Base-by-base conservation (phyloP, 2,329 filamentous ascomycete genomes). In the Arthrobotrys iridis region DNA sequence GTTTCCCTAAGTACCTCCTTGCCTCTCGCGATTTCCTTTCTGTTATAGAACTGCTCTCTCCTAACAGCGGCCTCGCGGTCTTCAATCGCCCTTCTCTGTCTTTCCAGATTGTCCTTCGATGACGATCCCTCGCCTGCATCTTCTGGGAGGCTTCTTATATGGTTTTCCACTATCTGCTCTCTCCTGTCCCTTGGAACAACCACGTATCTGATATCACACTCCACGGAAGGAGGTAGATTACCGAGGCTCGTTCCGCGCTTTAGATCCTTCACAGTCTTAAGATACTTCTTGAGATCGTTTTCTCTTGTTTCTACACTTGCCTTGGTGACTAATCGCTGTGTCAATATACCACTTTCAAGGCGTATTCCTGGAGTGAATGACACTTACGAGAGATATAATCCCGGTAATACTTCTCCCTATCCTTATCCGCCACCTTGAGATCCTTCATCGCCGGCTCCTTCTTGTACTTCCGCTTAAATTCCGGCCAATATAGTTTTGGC, bases 401-500 rank as follows among this genome's bases (percentile, higher is more conserved):
- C 66, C 92, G 87, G 81, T 94, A 96, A 60, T 88, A 85, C 82
- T 91, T 93, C 80, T 96, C 92, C 33, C 90, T 87, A 60, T 94
- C 92, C 81, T 90, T 92, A 79, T 94, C 92, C 33, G 85, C 83
- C 22, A 93, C 84, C 58, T 85, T 87, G 28, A 87, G 84, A 72
- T 94, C 91, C 75, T 90, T 91, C 91, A 99, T 93, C 60, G 89
- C 87, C 0, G 87, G 82, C 77, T 96, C 93, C 77, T 91, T 93
- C 78, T 90, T 91, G 82, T 89, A 95, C 81, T 97, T 99, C 33
- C 95, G 87, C 79, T 92, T 93, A 83, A 99, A 99, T 81, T 99
- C 95, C 0, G 92, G 90, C 95, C 95, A 99, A 85, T 96, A 99
- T 0, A 99, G 86, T 83, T 97, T 98, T 0, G 92, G 90, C 0